Conservation (phyloP, 495 filamentous ascomycete genomes). For the Echria macrotheca region DNA sequence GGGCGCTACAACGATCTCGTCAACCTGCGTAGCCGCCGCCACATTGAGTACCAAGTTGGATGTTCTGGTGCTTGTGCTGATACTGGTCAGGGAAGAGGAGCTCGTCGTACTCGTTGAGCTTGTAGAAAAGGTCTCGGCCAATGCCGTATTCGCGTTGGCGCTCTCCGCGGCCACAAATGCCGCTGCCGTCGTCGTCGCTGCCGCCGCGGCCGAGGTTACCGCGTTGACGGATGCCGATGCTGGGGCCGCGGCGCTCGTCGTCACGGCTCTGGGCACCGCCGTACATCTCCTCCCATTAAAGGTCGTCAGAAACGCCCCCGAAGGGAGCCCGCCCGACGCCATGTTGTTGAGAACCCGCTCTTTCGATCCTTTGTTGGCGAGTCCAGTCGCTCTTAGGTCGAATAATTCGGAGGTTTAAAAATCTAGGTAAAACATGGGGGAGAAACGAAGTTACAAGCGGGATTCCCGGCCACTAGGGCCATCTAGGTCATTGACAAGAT, state of each 20-base stretch:
- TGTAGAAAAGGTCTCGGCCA: constrained; percentile 7
- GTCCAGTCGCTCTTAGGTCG: constrained; percentile 42
- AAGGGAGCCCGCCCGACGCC: constrained; percentile 28
- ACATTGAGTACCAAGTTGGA: neutral
- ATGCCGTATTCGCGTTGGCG: constrained; percentile 10
- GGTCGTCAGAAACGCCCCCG: constrained; percentile 39
- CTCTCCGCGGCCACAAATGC: constrained; percentile 7
- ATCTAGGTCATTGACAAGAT: constrained; percentile 33
- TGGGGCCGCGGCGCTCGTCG: constrained; percentile 12
- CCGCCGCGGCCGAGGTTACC: constrained; percentile 4
- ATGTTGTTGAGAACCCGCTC: constrained; percentile 29
- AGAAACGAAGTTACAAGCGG: constrained; percentile 25
- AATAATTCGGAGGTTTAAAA: neutral
- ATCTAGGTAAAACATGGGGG: too few species aligned
- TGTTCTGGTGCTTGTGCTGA: constrained; percentile 15
- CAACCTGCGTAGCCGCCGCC: constrained; percentile 12
- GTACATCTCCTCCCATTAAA: constrained; percentile 45
- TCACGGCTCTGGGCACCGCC: constrained; percentile 34
- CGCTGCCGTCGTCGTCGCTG: constrained; percentile 18
- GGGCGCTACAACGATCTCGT: constrained; percentile 3
- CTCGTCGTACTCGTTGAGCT: constrained; percentile 32
- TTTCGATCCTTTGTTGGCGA: constrained; percentile 26
- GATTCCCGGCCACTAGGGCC: constrained; percentile 33
- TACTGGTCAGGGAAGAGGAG: constrained; percentile 19
- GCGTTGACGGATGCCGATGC: constrained; percentile 13